Evolutionary conservation across 495 filamentous ascomycete species (phyloP).

Genomic region (Aspergillus ostianus): DNA sequence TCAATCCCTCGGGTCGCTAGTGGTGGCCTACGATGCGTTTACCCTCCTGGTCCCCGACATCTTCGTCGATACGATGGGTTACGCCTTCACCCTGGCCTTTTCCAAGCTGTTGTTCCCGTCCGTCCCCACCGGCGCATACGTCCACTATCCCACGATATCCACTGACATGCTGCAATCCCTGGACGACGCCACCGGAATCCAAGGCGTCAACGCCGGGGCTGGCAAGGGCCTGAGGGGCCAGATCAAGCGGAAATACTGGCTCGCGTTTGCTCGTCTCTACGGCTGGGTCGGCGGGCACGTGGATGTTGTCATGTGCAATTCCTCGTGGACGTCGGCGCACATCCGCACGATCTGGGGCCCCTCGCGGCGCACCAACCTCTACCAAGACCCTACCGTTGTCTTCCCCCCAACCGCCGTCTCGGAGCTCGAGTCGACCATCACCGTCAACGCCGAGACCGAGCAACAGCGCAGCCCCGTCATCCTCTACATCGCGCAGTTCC

Average conservation of each 20-base stretch:
- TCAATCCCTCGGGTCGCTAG: slow-evolving; percentile 81
- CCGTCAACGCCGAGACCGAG: slow-evolving; percentile 65
- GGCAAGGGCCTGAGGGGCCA: slow-evolving; percentile 66
- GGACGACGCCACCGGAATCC: slow-evolving; percentile 58
- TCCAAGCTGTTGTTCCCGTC: slow-evolving; percentile 77
- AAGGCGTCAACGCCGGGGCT: slow-evolving; percentile 80
- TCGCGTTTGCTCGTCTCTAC: slow-evolving; percentile 77
- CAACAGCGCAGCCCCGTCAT: slow-evolving; percentile 62
- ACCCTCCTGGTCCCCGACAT: slow-evolving; percentile 86
- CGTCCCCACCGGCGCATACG: slow-evolving; percentile 88
- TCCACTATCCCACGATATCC: slow-evolving; percentile 97
- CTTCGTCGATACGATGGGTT: slow-evolving; percentile 97
- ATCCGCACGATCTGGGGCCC: slow-evolving; percentile 78
- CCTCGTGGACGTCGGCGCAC: slow-evolving; percentile 86
- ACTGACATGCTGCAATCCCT: slow-evolving; percentile 95
- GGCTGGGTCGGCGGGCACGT: slow-evolving; percentile 73
- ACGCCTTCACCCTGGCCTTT: slow-evolving; percentile 83
- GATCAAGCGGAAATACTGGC: slow-evolving; percentile 80
- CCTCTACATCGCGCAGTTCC: slow-evolving; percentile 95
- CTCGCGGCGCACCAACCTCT: slow-evolving; percentile 38
- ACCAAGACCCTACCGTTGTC: slow-evolving; percentile 58
- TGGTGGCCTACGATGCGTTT: slow-evolving; percentile 92
- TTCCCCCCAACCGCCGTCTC: slow-evolving; percentile 90
- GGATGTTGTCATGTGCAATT: slow-evolving; percentile 96
- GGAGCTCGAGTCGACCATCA: slow-evolving; percentile 70